Conservation (phyloP, 371 early-diverging fungal species). For the Cokeromyces recurvatus region DNA sequence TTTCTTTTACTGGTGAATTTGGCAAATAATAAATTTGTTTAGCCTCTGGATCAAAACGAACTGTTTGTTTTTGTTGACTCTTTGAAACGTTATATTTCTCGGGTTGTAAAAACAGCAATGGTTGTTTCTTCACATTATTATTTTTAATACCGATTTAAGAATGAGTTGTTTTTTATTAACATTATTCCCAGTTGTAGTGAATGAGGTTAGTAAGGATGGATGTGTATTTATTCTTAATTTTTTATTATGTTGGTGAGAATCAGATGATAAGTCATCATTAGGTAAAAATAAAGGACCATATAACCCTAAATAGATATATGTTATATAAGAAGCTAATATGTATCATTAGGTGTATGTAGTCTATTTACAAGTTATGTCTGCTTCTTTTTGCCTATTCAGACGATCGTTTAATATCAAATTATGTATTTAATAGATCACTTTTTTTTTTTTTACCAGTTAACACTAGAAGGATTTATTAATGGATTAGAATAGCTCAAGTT, state of each 20-base stretch:
- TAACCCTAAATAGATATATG: conserved; percentile 22
- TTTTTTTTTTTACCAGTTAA: conserved; percentile 28
- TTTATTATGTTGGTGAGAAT: not conserved
- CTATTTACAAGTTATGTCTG: conserved; percentile 29
- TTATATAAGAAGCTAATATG: not conserved
- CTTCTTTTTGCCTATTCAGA: conserved; percentile 32
- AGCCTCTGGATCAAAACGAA: conserved; percentile 18
- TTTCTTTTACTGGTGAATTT: conserved; percentile 11
- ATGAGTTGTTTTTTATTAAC: too few species aligned
- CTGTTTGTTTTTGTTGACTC: conserved; percentile 5
- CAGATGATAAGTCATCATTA: conserved; percentile 4
- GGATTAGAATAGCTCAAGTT: conserved; percentile 19
- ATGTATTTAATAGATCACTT: not conserved
- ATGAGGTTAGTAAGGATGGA: too few species aligned
- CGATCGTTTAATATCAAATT: too few species aligned
- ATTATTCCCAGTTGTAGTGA: too few species aligned
- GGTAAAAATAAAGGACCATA: conserved; percentile 32
- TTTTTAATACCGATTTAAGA: too few species aligned
- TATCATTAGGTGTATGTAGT: not conserved
- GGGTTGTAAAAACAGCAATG: not conserved
- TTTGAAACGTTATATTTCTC: not conserved
- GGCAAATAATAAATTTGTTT: conserved; percentile 11
- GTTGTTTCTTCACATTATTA: not conserved
- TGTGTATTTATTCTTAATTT: too few species aligned
- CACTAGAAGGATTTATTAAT: conserved; percentile 27